A percentile compares a stretch with the other conserved stretches of the same genome.
Conservation (phyloP, 768 basidiomycete species). For the Mycena metata region DNA sequence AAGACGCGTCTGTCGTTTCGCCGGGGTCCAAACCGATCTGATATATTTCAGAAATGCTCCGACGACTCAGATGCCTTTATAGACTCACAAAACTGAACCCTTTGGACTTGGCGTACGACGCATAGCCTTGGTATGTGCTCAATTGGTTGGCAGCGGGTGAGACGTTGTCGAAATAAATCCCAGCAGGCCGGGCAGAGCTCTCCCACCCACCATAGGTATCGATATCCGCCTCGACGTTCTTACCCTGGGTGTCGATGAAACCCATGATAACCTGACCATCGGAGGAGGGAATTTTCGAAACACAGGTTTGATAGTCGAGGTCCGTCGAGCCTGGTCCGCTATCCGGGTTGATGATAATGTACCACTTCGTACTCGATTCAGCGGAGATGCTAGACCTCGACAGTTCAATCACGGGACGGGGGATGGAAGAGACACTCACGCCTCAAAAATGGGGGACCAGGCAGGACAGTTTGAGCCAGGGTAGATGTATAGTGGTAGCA, state of each 20-base stretch:
- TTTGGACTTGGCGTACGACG: slow-evolving; percentile 22
- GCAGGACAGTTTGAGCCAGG: slow-evolving; percentile 30
- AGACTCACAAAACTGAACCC: slow-evolving; percentile 31
- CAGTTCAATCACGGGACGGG: neutral
- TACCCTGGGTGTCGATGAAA: slow-evolving; percentile 7
- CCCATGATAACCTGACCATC: slow-evolving; percentile 8
- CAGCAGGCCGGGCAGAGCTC: slow-evolving; percentile 17
- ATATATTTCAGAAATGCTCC: too few species aligned
- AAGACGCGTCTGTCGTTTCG: neutral
- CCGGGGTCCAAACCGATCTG: slow-evolving; percentile 32
- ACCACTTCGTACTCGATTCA: slow-evolving; percentile 7
- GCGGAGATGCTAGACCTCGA: slow-evolving; percentile 26
- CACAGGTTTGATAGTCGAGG: slow-evolving; percentile 3
- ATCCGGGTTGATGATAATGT: slow-evolving; percentile 31
- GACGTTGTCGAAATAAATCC: slow-evolving; percentile 30
- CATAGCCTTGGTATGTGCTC: slow-evolving; percentile 19
- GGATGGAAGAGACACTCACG: slow-evolving; percentile 7
- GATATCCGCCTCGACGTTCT: slow-evolving; percentile 10
- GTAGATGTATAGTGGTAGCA: slow-evolving; percentile 28
- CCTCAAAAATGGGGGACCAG: slow-evolving; percentile 21
- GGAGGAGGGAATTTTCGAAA: slow-evolving; percentile 8
- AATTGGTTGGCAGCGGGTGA: slow-evolving; percentile 4
- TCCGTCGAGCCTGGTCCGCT: slow-evolving; percentile 24
- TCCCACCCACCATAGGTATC: slow-evolving; percentile 34
- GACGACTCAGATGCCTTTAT: too few species aligned